These are phyloP conservation scores for Diutina mesorugosa DNA, from an alignment of 1,139 yeast species.

Conservation along the genomic window DNA sequence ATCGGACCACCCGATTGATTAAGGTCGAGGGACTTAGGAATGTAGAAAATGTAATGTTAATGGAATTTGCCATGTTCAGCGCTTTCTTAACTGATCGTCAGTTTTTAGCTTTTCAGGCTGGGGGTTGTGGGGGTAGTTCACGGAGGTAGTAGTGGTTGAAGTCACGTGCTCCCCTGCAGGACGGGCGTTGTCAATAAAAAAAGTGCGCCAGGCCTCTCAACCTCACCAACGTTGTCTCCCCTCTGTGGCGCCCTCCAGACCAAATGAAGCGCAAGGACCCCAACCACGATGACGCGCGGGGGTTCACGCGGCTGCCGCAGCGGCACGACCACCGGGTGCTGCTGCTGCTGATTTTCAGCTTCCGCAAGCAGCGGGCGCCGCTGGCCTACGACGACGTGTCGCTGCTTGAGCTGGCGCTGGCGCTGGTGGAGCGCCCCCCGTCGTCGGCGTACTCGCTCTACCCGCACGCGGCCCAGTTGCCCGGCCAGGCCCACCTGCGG, in stretches of 20 bases:
- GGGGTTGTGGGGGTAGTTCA: background rate
- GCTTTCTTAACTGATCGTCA: too few species aligned
- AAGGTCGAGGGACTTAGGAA: too few species aligned
- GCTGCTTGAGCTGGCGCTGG: background rate
- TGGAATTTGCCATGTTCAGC: too few species aligned
- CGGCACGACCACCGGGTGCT: conserved; percentile 12
- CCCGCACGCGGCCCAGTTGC: background rate
- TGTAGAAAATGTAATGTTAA: too few species aligned
- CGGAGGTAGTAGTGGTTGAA: background rate
- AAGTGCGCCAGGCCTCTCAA: background rate
- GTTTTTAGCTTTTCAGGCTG: too few species aligned
- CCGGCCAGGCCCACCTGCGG: background rate
- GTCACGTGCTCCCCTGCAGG: background rate
- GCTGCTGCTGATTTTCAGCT: conserved; percentile 27
- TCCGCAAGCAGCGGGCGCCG: conserved; percentile 15
- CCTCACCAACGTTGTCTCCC: background rate
- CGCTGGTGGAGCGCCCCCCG: background rate
- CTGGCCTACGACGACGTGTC: background rate
- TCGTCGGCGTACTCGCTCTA: background rate
- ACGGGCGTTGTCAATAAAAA: background rate
- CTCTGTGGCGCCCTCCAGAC: background rate
- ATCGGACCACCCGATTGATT: too few species aligned
- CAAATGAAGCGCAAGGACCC: conserved; percentile 2
- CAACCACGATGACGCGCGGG: background rate
- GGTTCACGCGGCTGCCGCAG: background rate